phyloP scores from a whole-genome alignment of 345 rosid genomes.

The Syzygium aqueum region DNA sequence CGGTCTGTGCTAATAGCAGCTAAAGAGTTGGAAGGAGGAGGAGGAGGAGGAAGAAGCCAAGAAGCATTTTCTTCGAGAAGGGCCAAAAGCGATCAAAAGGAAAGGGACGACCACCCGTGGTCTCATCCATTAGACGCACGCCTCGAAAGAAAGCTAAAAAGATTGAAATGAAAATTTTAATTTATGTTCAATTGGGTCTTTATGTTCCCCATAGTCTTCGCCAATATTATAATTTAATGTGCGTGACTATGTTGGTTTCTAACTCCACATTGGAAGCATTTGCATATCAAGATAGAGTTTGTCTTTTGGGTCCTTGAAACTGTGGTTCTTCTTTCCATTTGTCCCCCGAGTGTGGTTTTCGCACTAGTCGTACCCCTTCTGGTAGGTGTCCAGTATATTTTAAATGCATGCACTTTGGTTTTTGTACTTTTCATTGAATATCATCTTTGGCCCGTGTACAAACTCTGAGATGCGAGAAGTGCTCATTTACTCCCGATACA shows the following conservation, averaged over 20 bases:
- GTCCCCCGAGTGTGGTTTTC: not conserved
- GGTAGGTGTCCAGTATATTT: not conserved
- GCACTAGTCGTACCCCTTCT: too few relatives aligned
- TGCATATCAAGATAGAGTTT: not conserved
- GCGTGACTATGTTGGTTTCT: conserved; percentile 26
- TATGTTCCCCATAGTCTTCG: not conserved
- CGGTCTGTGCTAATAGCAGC: not conserved
- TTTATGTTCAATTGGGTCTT: not conserved
- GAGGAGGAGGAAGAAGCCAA: not conserved
- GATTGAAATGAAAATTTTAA: not conserved
- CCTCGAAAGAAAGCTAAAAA: not conserved
- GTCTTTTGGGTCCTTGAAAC: not conserved
- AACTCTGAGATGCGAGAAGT: not conserved
- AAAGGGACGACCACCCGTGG: not conserved
- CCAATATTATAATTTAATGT: conserved; percentile 12
- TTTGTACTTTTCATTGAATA: not conserved
- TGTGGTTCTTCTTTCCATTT: not conserved
- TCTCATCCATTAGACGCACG: not conserved
- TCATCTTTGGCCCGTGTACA: not conserved
- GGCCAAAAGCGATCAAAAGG: not conserved
- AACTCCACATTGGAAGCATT: conserved; percentile 14
- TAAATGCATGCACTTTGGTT: not conserved
- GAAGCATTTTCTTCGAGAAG: not conserved
- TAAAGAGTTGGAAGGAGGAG: not conserved
- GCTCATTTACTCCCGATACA: not conserved